phyloP scores from a whole-genome alignment of 2,329 filamentous ascomycete species.

The Chaetomiaceae sp. region DNA sequence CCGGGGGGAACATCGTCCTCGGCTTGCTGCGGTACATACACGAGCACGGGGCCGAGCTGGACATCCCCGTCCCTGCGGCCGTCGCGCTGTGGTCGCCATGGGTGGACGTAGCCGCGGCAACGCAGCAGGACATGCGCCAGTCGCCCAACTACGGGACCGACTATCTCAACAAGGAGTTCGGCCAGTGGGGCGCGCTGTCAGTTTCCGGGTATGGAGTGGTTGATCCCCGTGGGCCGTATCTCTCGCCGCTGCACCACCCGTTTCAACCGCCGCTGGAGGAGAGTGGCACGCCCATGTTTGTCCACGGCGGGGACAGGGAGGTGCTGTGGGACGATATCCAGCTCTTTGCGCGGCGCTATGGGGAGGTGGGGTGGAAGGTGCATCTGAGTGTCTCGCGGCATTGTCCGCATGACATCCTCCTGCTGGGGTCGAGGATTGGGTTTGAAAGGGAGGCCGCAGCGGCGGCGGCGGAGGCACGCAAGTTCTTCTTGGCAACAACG shows the following conservation, averaged over 20 bases:
- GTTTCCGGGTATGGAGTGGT: constrained; percentile 12
- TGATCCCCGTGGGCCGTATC: constrained; percentile 13
- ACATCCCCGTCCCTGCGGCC: constrained; percentile 23
- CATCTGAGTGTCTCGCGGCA: constrained; percentile 16
- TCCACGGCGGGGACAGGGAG: constrained; percentile 25
- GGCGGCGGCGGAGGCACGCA: constrained; percentile 15
- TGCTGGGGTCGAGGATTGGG: constrained; percentile 23
- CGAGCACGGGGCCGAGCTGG: constrained; percentile 23
- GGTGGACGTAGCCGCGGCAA: constrained; percentile 11
- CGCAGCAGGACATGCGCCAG: constrained; percentile 23
- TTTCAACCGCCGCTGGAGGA: constrained; percentile 8
- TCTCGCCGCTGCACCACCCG: constrained; percentile 20
- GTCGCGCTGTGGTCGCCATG: constrained; percentile 29
- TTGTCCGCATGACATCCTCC: constrained; percentile 25
- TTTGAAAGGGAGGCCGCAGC: constrained; percentile 19
- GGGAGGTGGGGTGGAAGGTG: constrained; percentile 18
- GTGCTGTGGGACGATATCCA: constrained; percentile 24
- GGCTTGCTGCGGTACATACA: constrained; percentile 31
- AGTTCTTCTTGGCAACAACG: constrained; percentile 1
- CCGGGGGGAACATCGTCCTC: constrained; percentile 30
- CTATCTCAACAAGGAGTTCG: constrained; percentile 24
- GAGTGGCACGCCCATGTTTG: constrained; percentile 19
- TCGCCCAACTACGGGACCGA: constrained; percentile 18
- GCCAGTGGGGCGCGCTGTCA: constrained; percentile 19
- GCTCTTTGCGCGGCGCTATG: constrained; percentile 17